These are phyloP conservation scores for Amylostereum chailletii DNA, from an alignment of 1,284 basidiomycete genomes.

Conservation along the genomic window DNA sequence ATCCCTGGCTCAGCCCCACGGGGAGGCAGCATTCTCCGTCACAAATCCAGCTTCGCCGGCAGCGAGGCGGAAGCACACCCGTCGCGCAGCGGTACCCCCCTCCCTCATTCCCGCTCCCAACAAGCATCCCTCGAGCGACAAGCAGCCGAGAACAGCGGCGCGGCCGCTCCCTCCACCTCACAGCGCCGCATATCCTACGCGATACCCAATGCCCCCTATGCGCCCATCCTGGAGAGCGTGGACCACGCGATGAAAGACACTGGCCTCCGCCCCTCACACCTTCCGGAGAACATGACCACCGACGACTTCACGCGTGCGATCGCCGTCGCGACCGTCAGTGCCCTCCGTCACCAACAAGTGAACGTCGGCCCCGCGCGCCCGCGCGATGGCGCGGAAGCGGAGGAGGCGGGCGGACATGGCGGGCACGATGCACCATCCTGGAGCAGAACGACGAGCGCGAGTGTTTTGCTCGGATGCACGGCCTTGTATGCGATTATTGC, in stretches of 20 bases:
- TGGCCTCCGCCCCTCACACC: conserved; percentile 43
- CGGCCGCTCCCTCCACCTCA: conserved; percentile 16
- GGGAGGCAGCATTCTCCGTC: conserved; percentile 19
- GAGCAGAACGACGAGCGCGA: conserved; percentile 82
- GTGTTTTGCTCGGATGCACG: conserved; percentile 84
- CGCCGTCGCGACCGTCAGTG: conserved; percentile 83
- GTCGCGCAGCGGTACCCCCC: conserved; percentile 33
- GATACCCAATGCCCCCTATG: conserved; percentile 30
- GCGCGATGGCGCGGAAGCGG: conserved; percentile 22
- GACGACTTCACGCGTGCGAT: conserved; percentile 90
- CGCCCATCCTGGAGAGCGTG: conserved; percentile 73
- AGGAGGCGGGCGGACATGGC: conserved; percentile 51
- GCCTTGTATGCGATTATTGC: conserved; percentile 94
- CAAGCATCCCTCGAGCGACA: conserved; percentile 1
- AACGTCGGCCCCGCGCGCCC: conserved; percentile 38
- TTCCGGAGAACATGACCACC: conserved; percentile 63
- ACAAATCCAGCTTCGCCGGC: conserved; percentile 36
- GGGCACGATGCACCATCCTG: conserved; percentile 96
- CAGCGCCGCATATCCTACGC: conserved; percentile 55
- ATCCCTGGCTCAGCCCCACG: conserved; percentile 7
- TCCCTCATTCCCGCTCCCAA: conserved; percentile 23
- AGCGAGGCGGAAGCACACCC: conserved; percentile 22
- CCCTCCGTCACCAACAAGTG: conserved; percentile 67
- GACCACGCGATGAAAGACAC: conserved; percentile 63
- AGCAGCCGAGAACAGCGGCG: conserved; percentile 12